Evolutionary conservation across 2,329 filamentous ascomycete species (phyloP).

Genomic region (Beauveria caledonica): DNA sequence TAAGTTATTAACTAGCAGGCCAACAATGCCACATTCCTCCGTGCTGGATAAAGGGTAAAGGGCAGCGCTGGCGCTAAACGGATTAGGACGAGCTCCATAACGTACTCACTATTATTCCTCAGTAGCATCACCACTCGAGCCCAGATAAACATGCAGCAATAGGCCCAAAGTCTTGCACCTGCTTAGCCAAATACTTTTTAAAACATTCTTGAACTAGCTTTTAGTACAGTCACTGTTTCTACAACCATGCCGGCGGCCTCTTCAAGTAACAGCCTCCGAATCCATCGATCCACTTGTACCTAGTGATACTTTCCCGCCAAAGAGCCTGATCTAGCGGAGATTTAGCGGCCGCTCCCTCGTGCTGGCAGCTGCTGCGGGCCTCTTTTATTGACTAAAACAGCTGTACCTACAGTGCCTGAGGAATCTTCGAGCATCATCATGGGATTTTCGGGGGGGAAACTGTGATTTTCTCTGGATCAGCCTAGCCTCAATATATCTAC

Average conservation of each 20-base stretch:
- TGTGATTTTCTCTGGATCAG: too few relatives aligned
- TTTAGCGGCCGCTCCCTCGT: background rate
- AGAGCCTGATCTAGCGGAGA: background rate
- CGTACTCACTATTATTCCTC: too few relatives aligned
- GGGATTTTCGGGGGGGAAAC: too few relatives aligned
- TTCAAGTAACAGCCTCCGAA: background rate
- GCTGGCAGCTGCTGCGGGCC: background rate
- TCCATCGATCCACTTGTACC: background rate
- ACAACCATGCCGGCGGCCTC: background rate
- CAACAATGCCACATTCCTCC: background rate
- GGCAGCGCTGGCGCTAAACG: background rate
- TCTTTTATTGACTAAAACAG: background rate
- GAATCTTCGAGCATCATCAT: too few relatives aligned
- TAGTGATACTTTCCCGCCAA: background rate
- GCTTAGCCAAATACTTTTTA: background rate
- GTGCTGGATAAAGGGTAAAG: background rate
- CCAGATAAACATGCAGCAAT: too few relatives aligned
- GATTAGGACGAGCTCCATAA: background rate
- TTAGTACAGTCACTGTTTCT: too few relatives aligned
- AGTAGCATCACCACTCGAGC: too few relatives aligned
- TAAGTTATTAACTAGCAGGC: background rate
- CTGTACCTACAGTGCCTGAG: too few relatives aligned
- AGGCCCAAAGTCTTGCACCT: too few relatives aligned
- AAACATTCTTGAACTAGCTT: too few relatives aligned
- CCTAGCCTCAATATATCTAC: too few relatives aligned